phyloP scores from a whole-genome alignment of 331 rosid species.

The Malus hybrid region DNA sequence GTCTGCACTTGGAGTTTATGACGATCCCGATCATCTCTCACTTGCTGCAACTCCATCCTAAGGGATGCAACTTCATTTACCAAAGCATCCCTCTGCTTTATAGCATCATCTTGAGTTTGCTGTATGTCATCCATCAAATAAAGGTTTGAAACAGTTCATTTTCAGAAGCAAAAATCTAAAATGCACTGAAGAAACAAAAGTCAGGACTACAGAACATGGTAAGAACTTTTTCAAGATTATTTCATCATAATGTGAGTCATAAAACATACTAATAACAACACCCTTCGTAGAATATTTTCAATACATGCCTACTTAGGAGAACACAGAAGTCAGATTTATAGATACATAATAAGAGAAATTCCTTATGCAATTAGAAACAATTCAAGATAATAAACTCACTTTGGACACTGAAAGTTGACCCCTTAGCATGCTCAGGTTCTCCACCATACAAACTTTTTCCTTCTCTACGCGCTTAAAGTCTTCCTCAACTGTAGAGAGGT shows the following conservation, averaged over 20 bases:
- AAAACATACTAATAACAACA: background rate
- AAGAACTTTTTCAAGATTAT: background rate
- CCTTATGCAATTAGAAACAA: constrained; percentile 13
- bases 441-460: constrained; percentile 70
- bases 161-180: background rate
- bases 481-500: constrained; percentile 76
- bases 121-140: constrained; percentile 12
- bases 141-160: background rate
- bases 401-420: constrained; percentile 77
- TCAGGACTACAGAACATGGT: background rate
- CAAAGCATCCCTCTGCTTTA: constrained; percentile 78
- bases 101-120: constrained; percentile 92
- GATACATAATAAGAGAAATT: background rate
- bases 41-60: constrained; percentile 70
- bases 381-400: constrained; percentile 47
- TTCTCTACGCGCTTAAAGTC: constrained; percentile 87
- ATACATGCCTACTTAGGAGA: background rate
- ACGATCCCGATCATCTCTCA: constrained; percentile 68
- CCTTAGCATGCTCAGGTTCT: constrained; percentile 65
- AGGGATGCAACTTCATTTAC: constrained; percentile 59
- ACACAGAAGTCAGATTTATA: background rate
- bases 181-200: background rate
- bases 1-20: constrained; percentile 52
- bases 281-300: background rate
- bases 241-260: background rate